These are phyloP conservation scores for Penicillium maclennaniae DNA, from an alignment of 495 filamentous ascomycete genomes.

Conservation along the genomic window DNA sequence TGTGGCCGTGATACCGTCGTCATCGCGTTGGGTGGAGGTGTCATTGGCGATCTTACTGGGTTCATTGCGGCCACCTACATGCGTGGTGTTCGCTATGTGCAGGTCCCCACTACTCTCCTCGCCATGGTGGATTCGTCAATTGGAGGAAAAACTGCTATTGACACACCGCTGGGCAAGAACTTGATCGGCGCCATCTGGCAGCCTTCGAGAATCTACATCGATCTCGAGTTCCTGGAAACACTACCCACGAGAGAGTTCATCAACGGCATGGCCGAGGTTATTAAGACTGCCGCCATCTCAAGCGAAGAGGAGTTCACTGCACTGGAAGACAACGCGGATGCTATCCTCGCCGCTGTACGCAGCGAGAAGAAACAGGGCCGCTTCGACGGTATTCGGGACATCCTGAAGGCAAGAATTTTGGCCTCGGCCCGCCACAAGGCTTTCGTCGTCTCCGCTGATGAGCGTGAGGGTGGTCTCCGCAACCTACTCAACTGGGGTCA, in stretches of 20 bases:
- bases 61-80: constrained; percentile 98
- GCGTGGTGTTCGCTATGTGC: constrained; percentile 92
- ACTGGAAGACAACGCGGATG: constrained; percentile 73
- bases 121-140: constrained; percentile 99
- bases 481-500: constrained; percentile 98
- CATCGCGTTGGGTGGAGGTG: constrained; percentile 93
- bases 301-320: constrained; percentile 81
- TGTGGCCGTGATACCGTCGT: constrained; percentile 94
- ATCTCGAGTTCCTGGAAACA: constrained; percentile 87
- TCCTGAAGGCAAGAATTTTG: constrained; percentile 81
- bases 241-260: constrained; percentile 91
- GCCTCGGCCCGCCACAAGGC: constrained; percentile 90
- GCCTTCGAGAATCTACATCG: constrained; percentile 87
- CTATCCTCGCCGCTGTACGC: constrained; percentile 68
- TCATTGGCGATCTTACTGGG: constrained; percentile 96
- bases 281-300: constrained; percentile 98
- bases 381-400: constrained; percentile 65
- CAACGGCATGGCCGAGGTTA: constrained; percentile 98
- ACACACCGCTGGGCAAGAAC: constrained; percentile 96
- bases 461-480: constrained; percentile 88
- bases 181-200: constrained; percentile 97
- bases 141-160: constrained; percentile 97
- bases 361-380: constrained; percentile 53
- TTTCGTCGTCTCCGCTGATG: constrained; percentile 86
- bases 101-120: constrained; percentile 91